Base-by-base conservation (phyloP, 805 yeast genomes). In the Wickerhamiella spandovensis region DNA sequence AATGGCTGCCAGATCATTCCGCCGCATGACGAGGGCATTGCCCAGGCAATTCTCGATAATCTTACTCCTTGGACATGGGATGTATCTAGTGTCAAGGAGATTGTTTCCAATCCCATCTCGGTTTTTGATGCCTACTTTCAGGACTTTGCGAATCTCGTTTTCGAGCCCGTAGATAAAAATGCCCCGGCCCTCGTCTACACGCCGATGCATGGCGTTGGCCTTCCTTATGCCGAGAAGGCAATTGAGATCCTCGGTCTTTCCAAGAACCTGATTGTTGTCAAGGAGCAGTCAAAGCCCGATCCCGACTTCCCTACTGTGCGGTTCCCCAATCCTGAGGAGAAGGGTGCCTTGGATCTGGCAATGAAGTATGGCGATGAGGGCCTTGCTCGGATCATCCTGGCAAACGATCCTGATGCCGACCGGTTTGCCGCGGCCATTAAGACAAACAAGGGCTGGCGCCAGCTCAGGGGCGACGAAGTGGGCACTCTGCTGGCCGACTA, bases 331-430 rank as follows among this genome's bases (percentile, higher is more conserved):
- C 98, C 98, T 0, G 98, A 90, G 64, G 98, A 90, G 61, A 77
- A 79, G 54, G 96, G 96, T 2, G 97, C 97, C 0, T 70, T 92
- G 50, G 82, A 79, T 56, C 61, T 82, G 48, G 90, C 95, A 0
- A 80, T 81, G 18, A 48, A 61, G 9, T 63, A 66, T 2, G 97
- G 95, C 0, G 79, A 84, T 41, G 58, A 59, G 5, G 62, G 66
- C 1, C 71, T 71, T 0, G 64, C 74, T 22, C 62, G 67, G 2
- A 62, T 87, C 28, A 90, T 90, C 1, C 59, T 90, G 2, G 95
- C 96, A 1, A 90, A 83, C 64, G 98, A 90, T 61, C 98, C 98
- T 0, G 98, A 90, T 66, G 98, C 97, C 0, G 98, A 90, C 64
- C 72, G 98, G 52, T 90, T 90, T 61, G 81, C 92, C 7, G 83